Conservation (phyloP, 2,329 filamentous ascomycete genomes). For the Pseudocercospora fijiensis region DNA sequence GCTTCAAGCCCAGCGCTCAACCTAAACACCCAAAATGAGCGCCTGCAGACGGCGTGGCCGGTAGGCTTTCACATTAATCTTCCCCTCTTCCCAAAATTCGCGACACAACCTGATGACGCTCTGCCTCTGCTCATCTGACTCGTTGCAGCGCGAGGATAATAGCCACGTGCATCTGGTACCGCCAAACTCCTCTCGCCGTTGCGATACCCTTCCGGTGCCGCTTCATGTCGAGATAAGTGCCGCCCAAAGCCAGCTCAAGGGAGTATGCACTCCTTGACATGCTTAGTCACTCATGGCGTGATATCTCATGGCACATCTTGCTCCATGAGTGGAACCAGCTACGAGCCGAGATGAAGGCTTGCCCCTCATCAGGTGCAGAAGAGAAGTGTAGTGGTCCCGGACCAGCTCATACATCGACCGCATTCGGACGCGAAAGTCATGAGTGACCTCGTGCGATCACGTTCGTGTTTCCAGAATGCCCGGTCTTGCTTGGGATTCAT, state of each 20-base stretch:
- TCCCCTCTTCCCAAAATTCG: background rate
- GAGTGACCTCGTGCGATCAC: background rate
- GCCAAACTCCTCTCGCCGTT: background rate
- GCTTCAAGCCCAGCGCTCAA: background rate
- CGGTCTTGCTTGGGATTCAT: background rate
- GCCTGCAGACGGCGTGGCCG: conserved; percentile 3
- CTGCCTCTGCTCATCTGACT: background rate
- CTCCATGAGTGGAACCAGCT: background rate
- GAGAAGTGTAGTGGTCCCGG: background rate
- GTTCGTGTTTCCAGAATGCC: background rate
- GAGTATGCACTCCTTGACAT: background rate
- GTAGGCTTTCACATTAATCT: background rate
- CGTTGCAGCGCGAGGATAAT: background rate
- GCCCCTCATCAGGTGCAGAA: background rate
- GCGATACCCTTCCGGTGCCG: background rate
- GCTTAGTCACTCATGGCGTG: background rate
- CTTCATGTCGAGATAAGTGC: background rate
- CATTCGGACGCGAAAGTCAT: background rate
- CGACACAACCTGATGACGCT: background rate
- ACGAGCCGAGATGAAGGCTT: conserved; percentile 1
- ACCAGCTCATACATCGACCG: background rate
- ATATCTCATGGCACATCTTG: background rate
- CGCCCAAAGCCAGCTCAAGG: background rate
- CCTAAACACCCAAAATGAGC: background rate
- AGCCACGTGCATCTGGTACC: background rate